Conservation (phyloP, 73 alveolate genomes). For the Paramecium sonneborni region DNA sequence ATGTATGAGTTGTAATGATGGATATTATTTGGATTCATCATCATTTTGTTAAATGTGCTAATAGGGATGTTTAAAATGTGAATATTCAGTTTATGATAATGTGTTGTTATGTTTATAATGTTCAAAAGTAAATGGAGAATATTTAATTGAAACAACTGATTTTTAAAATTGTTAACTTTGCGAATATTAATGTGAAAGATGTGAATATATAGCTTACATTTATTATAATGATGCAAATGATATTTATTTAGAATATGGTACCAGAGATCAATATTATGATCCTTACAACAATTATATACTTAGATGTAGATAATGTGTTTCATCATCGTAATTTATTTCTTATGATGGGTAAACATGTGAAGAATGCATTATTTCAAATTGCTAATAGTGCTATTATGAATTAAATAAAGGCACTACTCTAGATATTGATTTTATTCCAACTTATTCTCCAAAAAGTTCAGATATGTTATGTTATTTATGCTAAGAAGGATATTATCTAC, state of each 20-base stretch:
- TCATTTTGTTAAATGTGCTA: not conserved
- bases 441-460: not conserved
- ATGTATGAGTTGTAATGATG: not conserved
- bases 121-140: not conserved
- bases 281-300: not conserved
- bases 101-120: not conserved
- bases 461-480: not conserved
- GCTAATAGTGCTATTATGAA: slow-evolving; percentile 7
- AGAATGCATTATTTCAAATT: not conserved
- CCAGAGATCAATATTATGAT: not conserved
- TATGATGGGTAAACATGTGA: not conserved
- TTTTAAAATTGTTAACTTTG: not conserved
- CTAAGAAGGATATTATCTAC: not conserved
- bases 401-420: not conserved
- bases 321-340: not conserved
- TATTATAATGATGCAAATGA: not conserved
- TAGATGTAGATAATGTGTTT: slow-evolving; percentile 22
- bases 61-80: not conserved
- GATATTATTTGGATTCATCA: not conserved
- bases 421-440: not conserved
- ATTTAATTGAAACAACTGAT: not conserved
- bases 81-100: not conserved
- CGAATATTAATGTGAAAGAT: not conserved
- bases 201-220: slow-evolving; percentile 5
- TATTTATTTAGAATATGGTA: not conserved